Conservation (phyloP, 2,329 filamentous ascomycete species). For the Pseudogymnoascus pannorum region DNA sequence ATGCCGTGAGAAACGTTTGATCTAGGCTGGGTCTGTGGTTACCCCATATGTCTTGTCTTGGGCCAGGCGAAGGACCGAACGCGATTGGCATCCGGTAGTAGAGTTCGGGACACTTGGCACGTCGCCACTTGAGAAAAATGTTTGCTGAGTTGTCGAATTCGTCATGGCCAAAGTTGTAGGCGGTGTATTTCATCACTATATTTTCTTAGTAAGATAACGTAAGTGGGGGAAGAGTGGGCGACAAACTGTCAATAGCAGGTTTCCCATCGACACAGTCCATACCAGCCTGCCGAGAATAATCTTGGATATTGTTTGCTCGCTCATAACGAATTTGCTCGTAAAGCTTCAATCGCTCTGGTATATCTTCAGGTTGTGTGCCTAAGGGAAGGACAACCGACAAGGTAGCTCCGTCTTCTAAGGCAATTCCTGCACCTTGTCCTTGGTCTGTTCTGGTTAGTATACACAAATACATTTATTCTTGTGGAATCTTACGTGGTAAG, state of each 20-base stretch:
- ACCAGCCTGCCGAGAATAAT: conserved; percentile 47
- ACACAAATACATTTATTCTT: conserved; percentile 16
- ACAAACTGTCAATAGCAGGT: conserved; percentile 21
- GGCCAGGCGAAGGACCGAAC: conserved; percentile 26
- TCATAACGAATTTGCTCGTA: conserved; percentile 52
- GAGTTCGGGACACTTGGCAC: conserved; percentile 30
- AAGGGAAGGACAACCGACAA: conserved; percentile 48
- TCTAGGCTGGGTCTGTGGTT: neutral
- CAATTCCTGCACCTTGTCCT: conserved; percentile 54
- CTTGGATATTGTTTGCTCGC: conserved; percentile 50
- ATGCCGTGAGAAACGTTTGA: conserved; percentile 20
- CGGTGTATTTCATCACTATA: conserved; percentile 25
- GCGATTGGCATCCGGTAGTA: conserved; percentile 37
- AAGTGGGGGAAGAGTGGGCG: neutral
- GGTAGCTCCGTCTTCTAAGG: conserved; percentile 60
- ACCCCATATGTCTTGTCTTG: conserved; percentile 15
- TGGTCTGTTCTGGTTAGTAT: conserved; percentile 33
- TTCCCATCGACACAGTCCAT: conserved; percentile 36
- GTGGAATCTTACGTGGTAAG: conserved; percentile 40
- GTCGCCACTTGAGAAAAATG: conserved; percentile 37
- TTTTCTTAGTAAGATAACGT: neutral
- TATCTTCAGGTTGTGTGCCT: conserved; percentile 36
- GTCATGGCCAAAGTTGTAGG: conserved; percentile 44
- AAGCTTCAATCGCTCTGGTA: conserved; percentile 48
- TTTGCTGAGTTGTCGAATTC: conserved; percentile 45